Evolutionary conservation across 768 basidiomycete genomes (phyloP).

Genomic region (Russula vinacea): DNA sequence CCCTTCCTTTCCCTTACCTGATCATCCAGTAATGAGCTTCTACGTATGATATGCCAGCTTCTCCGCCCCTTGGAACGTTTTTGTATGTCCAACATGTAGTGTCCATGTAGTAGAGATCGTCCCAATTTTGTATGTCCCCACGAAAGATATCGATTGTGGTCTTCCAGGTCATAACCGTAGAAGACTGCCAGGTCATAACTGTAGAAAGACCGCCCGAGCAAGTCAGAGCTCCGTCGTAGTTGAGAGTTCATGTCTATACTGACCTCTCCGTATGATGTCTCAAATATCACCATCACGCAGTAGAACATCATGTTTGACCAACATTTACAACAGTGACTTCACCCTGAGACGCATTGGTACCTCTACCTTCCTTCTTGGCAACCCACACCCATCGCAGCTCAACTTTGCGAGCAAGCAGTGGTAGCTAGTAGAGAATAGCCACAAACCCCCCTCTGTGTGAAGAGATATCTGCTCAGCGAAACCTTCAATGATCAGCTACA

Average conservation of each 20-base stretch:
- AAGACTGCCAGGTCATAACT: too few relatives aligned
- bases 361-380: background rate
- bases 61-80: background rate
- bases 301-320: too few relatives aligned
- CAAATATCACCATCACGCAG: too few relatives aligned
- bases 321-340: too few relatives aligned
- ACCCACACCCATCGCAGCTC: background rate
- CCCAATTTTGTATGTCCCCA: slow-evolving; percentile 4
- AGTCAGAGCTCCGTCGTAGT: too few relatives aligned
- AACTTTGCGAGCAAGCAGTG: background rate
- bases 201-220: too few relatives aligned
- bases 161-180: too few relatives aligned
- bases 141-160: background rate
- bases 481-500: slow-evolving; percentile 78
- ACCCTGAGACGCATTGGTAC: too few relatives aligned
- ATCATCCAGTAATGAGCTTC: slow-evolving; percentile 11
- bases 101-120: slow-evolving; percentile 18
- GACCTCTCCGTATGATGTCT: too few relatives aligned
- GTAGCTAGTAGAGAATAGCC: background rate
- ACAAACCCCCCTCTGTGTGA: too few relatives aligned
- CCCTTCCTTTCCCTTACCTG: slow-evolving; percentile 5
- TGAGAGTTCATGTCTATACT: too few relatives aligned
- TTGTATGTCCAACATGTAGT: slow-evolving; percentile 15
- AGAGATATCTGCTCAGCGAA: background rate
- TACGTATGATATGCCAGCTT: slow-evolving; percentile 9